Evolutionary conservation across 371 early-diverging fungal species (phyloP), one percentile per base, ranked within the genome.

Genomic region (Mucor plumbeus): DNA sequence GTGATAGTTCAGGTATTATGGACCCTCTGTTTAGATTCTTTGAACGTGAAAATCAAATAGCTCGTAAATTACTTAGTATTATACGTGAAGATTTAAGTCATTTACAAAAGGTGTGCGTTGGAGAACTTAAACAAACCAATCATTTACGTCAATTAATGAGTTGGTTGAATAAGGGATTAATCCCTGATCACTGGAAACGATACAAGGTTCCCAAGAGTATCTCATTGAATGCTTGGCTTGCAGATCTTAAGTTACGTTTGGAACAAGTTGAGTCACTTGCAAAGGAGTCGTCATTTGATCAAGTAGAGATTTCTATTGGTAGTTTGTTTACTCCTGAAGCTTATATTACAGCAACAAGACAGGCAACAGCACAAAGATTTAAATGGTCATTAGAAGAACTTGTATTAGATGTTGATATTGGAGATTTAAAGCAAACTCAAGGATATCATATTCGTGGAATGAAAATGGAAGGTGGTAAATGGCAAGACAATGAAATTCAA

Each of bases 281-380:
- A 0, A 73, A 81, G n/a, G 80, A 79, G 21, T 66, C 57, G 7
- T 63, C 65, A 0, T 79, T 84, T 65, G 80, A 79, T 21, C 36
- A 67, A 21, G 62, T 79, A 6, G 76, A 79, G 55, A 82, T 97
- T 15, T 93, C 94, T 91, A 72, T 96, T 33, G 97, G 97, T 39
- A 95, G 95, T 1, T 72, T 97, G 31, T 91, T 96, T 79, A 89
- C 88, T 54, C 96, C 97, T 31, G 95, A 96, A 78, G 97, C 97
- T 4, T 96, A 89, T 68, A 81, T 97, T 17, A 97, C 97, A 0
- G 97, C 96, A 17, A 92, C 97, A 11, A 86, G 96, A 59, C 97
- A 97, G 75, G 85, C 89, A 7, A 92, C 87, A 1, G 96, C 97
- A 11, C 93, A 90, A 73, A 73, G 71, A 35, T 71, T 85, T 53